phyloP scores from a whole-genome alignment of 169 alveolate species.

The Plasmodium vinckei region DNA sequence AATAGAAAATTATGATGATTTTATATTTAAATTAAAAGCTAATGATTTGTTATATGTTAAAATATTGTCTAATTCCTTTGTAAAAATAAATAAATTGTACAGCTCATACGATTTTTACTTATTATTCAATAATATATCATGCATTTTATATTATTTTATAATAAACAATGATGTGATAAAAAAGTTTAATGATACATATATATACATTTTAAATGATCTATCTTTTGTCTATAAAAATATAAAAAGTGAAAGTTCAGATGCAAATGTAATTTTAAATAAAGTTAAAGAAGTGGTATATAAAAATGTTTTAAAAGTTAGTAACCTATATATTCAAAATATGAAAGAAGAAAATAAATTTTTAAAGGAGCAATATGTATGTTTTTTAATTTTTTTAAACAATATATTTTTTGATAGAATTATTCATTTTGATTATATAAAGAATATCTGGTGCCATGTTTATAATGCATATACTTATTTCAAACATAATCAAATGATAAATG shows the following conservation, averaged over 20 bases:
- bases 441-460: slow-evolving; percentile 57
- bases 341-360: slow-evolving; percentile 44
- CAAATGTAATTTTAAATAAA: slow-evolving; percentile 11
- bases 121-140: slow-evolving; percentile 47
- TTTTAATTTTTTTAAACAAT: slow-evolving; percentile 56
- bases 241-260: slow-evolving; percentile 16
- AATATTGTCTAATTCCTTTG: slow-evolving; percentile 61
- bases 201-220: slow-evolving; percentile 69
- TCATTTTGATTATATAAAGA: slow-evolving; percentile 43
- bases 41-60: slow-evolving; percentile 66
- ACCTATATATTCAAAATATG: slow-evolving; percentile 28
- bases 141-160: slow-evolving; percentile 62
- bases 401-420: slow-evolving; percentile 54
- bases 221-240: slow-evolving; percentile 58
- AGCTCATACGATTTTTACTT: slow-evolving; percentile 67
- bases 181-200: slow-evolving; percentile 44
- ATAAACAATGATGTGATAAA: slow-evolving; percentile 39
- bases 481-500: slow-evolving; percentile 30
- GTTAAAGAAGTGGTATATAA: slow-evolving; percentile 34
- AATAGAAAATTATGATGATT: slow-evolving; percentile 64
- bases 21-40: slow-evolving; percentile 48
- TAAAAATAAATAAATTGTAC: slow-evolving; percentile 28
- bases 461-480: slow-evolving; percentile 60
- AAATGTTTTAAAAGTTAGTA: slow-evolving; percentile 56
- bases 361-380: slow-evolving; percentile 61